Evolutionary conservation across 345 rosid genomes (phyloP), one percentile per base, ranked within the genome.

Genomic region (Gossypioides kirkii): DNA sequence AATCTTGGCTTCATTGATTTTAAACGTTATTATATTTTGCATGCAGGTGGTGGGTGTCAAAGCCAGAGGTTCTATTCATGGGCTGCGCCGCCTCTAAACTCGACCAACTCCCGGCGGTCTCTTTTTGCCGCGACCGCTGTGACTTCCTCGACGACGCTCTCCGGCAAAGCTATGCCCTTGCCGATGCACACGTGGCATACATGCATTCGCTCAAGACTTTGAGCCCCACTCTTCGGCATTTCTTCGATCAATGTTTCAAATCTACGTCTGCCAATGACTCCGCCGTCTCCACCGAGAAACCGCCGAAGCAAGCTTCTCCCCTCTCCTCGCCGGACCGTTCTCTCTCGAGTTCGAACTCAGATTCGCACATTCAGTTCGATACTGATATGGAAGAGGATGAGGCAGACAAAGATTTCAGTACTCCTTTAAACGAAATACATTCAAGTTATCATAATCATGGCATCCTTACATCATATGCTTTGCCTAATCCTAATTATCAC

Each of bases 11-110:
- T 20, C 1, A 12, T 32, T 66, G 25, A 46, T 69, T 70, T 70
- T 54, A 3, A 18, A 20, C 7, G 7, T 53, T 70, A 9, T 25
- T 12, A 8, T 54, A 9, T 25, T 58, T 11, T 58, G 62, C 23
- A 25, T 20, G 61, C 43, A 7, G 28, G 46, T 7, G 38, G 38
- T 0, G 38, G n/a, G n/a, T n/a, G n/a, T n/a, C n/a, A n/a, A n/a
- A n/a, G n/a, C n/a, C n/a, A 32, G 8, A 6, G 60, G 6, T 7
- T 72, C 53, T 12, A 7, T 45, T 38, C 73, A 87, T 85, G 87
- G 87, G 89, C 64, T 87, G 91, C 80, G 71, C 81, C 79, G 76
- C 80, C 80, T 83, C 91, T 0, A 84, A 81, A 69, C 71, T 87
- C 47, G 85, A 85, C 76, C 61, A 63, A 36, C 85, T 85, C 8